Evolutionary conservation across 805 yeast genomes (phyloP).

Genomic region (Maudiozyma turicensis): DNA sequence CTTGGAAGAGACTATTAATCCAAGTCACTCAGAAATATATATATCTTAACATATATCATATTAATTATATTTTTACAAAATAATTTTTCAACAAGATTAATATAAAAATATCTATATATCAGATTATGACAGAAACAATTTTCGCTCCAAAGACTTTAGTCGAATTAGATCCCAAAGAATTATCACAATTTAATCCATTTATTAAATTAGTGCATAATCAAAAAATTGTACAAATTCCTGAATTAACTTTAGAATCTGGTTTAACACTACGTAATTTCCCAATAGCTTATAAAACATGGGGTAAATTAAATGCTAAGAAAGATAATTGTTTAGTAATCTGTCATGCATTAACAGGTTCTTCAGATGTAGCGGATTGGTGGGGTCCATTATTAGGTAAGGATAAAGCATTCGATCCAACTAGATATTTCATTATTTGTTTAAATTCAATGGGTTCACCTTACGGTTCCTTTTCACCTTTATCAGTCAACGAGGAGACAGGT

Average conservation of each 20-base stretch:
- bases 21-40: too few species aligned
- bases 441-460: slow-evolving; percentile 96
- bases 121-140: background rate
- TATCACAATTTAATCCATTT: slow-evolving; percentile 44
- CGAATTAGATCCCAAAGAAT: slow-evolving; percentile 14
- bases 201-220: slow-evolving; percentile 66
- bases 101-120: background rate
- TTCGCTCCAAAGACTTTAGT: background rate
- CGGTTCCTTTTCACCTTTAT: slow-evolving; percentile 88
- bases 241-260: slow-evolving; percentile 71
- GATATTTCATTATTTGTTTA: slow-evolving; percentile 77
- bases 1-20: too few species aligned
- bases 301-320: slow-evolving; percentile 56
- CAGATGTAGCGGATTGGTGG: slow-evolving; percentile 98
- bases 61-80: background rate
- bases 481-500: slow-evolving; percentile 68
- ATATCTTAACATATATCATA: background rate
- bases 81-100: background rate
- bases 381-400: slow-evolving; percentile 85
- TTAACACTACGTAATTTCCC: slow-evolving; percentile 63
- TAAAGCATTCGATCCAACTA: slow-evolving; percentile 77
- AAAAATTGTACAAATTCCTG: slow-evolving; percentile 67
- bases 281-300: slow-evolving; percentile 96
- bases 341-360: slow-evolving; percentile 92
- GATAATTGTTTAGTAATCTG: slow-evolving; percentile 84